Percentiles rank a stretch among this genome's conserved stretches.
These are phyloP conservation scores for Tuber umbilicatum DNA, from an alignment of 495 filamentous ascomycete genomes.

Conservation along the genomic window DNA sequence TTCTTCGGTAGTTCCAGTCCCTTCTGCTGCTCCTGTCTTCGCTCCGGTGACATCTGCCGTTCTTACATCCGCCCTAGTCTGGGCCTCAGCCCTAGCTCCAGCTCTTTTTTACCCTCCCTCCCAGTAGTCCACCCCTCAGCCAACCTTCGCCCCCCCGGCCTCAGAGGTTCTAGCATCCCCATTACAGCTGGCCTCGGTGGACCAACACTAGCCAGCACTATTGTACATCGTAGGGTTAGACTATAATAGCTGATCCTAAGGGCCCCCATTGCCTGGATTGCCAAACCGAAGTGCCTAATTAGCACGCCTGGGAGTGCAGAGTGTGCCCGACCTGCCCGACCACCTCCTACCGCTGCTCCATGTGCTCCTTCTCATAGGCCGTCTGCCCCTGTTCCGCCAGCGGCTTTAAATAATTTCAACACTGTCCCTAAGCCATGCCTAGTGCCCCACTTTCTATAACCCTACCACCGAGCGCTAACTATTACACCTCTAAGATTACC, in stretches of 20 bases:
- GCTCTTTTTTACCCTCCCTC: too few relatives aligned
- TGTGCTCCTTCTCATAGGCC: background rate
- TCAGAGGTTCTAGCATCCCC: conserved; percentile 14
- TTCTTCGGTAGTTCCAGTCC: background rate
- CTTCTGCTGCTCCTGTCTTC: background rate
- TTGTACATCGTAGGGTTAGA: too few relatives aligned
- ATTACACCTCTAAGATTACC: background rate
- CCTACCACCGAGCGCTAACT: background rate
- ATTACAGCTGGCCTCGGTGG: background rate
- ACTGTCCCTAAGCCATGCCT: conserved; percentile 3
- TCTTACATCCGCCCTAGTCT: too few relatives aligned
- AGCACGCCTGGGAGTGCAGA: background rate
- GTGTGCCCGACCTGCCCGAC: background rate
- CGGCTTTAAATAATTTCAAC: conserved; percentile 8
- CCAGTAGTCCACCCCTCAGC: too few relatives aligned
- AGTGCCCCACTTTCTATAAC: background rate
- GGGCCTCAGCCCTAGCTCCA: too few relatives aligned
- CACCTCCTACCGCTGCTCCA: background rate
- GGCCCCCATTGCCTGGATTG: conserved; percentile 16
- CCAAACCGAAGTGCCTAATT: conserved; percentile 17
- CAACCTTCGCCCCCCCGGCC: too few relatives aligned
- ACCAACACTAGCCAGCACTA: background rate
- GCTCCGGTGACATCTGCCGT: background rate
- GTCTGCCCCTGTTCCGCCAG: background rate
- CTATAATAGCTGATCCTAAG: conserved; percentile 15